Conservation (phyloP, 495 filamentous ascomycete genomes). For the Hamigera avellanea region DNA sequence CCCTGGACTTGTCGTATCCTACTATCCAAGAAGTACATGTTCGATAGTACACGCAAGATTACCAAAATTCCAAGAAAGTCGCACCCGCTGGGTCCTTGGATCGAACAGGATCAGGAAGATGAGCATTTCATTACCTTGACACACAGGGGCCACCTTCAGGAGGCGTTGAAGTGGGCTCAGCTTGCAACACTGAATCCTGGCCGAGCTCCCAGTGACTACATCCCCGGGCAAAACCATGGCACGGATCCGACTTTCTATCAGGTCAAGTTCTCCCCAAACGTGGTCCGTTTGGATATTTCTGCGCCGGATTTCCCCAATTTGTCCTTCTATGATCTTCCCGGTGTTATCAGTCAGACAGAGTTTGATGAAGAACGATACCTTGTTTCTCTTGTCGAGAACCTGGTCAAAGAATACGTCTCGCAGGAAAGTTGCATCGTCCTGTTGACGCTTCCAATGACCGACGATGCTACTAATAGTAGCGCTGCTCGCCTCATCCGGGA, state of each 20-base stretch:
- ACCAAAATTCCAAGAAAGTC: constrained; percentile 11
- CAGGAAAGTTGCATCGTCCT: constrained; percentile 58
- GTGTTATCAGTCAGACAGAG: constrained; percentile 57
- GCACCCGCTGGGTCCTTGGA: constrained; percentile 36
- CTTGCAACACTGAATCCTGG: constrained; percentile 57
- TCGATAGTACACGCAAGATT: constrained; percentile 17
- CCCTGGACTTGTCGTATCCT: constrained; percentile 53
- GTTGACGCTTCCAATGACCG: constrained; percentile 62
- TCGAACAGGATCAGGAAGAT: constrained; percentile 20
- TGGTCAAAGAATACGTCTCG: constrained; percentile 55
- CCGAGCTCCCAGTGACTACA: constrained; percentile 28
- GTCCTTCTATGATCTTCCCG: constrained; percentile 73
- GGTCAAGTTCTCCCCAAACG: constrained; percentile 67
- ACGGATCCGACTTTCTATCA: constrained; percentile 15
- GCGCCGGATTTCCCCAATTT: constrained; percentile 56
- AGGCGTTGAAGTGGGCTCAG: constrained; percentile 56
- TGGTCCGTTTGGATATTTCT: constrained; percentile 61
- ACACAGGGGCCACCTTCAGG: constrained; percentile 39
- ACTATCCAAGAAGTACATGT: constrained; percentile 46
- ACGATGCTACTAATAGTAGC: constrained; percentile 60
- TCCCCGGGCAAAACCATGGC: constrained; percentile 30
- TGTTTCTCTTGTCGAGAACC: constrained; percentile 52
- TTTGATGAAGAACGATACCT: constrained; percentile 52
- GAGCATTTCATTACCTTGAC: constrained; percentile 29
- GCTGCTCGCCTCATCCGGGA: constrained; percentile 51